Evolutionary conservation across 2,329 filamentous ascomycete genomes (phyloP), one percentile per base, ranked within the genome.

Genomic region (Colletotrichum tanaceti): DNA sequence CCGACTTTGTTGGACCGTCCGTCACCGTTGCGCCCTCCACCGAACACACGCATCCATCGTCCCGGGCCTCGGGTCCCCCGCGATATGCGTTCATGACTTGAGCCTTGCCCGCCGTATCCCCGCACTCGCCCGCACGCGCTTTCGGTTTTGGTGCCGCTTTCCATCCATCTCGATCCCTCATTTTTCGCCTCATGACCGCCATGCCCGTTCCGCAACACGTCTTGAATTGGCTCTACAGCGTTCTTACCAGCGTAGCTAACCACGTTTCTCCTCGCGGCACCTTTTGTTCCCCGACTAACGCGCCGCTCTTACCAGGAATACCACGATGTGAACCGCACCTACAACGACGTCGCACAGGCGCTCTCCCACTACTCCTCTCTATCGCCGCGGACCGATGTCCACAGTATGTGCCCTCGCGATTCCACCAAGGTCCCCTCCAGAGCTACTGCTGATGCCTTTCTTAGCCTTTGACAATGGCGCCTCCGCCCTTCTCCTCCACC

Each of bases 221-320:
- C 70, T 86, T 98, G 76, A 94, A 94, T 82, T 98, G 95, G 95
- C 89, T 98, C 6, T 97, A 97, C 82, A 96, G 93, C 81, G 91
- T 97, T 64, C 82, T 98, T 67, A 93, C 91, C 49, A 93, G 90
- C 75, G 92, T 93, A 82, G 57, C 84, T 47, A 22, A 6, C 16
- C 35, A 38, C 46, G 22, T 59, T 55, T 16, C 20, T n/a, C 14
- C 24, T 35, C 35, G 32, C 24, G 6, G n/a, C 41, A 6, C 14
- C 10, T 9, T 38, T 28, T 43, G 50, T 38, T 35, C 13, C 24
- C 16, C 10, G n/a, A 67, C 65, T 61, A 22, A 70, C 65, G 49
- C 47, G 58, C n/a, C 61, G 57, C 39, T 24, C 38, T 53, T 53
- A 63, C 28, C 79, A 98, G 93, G 93, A 97, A 87, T 98, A 99